Percentiles rank a stretch among this genome's conserved stretches.
Conservation (phyloP, 306 rosid species). For the Urtica urens region DNA sequence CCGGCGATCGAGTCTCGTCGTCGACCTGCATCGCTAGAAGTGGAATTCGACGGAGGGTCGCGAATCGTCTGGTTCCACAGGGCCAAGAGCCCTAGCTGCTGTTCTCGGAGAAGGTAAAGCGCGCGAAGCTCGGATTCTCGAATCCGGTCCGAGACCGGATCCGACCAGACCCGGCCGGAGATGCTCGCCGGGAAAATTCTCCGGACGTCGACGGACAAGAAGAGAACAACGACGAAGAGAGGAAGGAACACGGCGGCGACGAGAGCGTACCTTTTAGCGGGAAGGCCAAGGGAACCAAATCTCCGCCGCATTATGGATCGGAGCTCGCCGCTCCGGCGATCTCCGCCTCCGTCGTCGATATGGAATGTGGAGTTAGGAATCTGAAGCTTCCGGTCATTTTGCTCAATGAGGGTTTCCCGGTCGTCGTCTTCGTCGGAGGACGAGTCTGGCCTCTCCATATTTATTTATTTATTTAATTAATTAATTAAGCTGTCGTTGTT, state of each 20-base stretch:
- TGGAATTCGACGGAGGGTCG: slow-evolving; percentile 1
- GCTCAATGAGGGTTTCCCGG: slow-evolving; percentile 51
- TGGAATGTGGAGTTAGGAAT: slow-evolving; percentile 32
- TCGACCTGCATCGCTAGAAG: no score
- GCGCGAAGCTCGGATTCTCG: slow-evolving; percentile 80
- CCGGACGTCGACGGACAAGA: slow-evolving; percentile 34
- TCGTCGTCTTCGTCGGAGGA: slow-evolving; percentile 80
- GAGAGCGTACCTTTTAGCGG: slow-evolving; percentile 34
- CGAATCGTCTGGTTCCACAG: slow-evolving; percentile 42
- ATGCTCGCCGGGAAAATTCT: slow-evolving; percentile 28
- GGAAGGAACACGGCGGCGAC: slow-evolving; percentile 31
- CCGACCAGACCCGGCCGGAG: slow-evolving; percentile 21
- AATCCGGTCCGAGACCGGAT: slow-evolving; percentile 36
- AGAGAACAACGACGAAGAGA: slow-evolving; percentile 33
- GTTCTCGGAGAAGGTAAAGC: slow-evolving; percentile 53
- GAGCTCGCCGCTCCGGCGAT: slow-evolving; percentile 2
- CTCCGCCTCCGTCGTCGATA: slow-evolving; percentile 27
- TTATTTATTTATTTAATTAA: neutral
- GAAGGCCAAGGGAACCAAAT: slow-evolving; percentile 19
- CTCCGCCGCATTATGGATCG: slow-evolving; percentile 23
- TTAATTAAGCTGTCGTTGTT: neutral
- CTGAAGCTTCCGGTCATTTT: slow-evolving; percentile 39
- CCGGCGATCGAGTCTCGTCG: slow-evolving; percentile 23
- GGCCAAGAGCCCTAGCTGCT: slow-evolving; percentile 40
- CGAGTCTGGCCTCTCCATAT: slow-evolving; percentile 34